Conservation (phyloP, 2,329 filamentous ascomycete genomes). For the Colletotrichum nymphaeae region DNA sequence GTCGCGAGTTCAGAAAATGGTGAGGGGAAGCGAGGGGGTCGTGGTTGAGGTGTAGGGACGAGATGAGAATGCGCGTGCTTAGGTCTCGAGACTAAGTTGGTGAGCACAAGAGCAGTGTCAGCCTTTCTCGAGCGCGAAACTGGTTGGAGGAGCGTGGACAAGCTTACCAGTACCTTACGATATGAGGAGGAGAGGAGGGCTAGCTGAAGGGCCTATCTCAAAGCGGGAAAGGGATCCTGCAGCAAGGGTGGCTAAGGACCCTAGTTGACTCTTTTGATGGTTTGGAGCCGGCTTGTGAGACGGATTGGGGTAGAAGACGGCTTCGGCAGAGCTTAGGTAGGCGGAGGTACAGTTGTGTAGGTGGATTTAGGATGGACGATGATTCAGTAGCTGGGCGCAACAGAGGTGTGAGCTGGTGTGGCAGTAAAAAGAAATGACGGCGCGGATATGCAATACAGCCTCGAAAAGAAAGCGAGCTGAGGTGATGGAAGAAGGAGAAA, state of each 20-base stretch:
- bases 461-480: not conserved
- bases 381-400: not conserved
- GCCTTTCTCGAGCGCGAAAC: slow-evolving; percentile 16
- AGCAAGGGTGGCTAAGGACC: slow-evolving; percentile 22
- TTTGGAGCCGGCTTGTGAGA: slow-evolving; percentile 4
- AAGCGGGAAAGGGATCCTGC: slow-evolving; percentile 24
- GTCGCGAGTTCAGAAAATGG: not conserved
- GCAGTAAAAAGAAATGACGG: not conserved
- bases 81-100: slow-evolving; percentile 22
- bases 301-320: slow-evolving; percentile 19
- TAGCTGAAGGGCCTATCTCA: slow-evolving; percentile 16
- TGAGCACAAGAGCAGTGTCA: slow-evolving; percentile 18
- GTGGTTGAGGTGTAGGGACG: slow-evolving; percentile 8
- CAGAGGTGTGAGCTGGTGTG: slow-evolving; percentile 16
- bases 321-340: slow-evolving; percentile 1
- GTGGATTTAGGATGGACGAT: too few species aligned
- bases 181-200: not conserved
- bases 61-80: slow-evolving; percentile 23
- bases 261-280: slow-evolving; percentile 15
- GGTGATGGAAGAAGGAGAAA: not conserved
- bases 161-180: not conserved
- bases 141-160: slow-evolving; percentile 4
- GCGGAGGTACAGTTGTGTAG: not conserved
- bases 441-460: not conserved
- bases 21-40: slow-evolving; percentile 13